Evolutionary conservation across 2,329 filamentous ascomycete genomes (phyloP), one percentile per base, ranked within the genome.

Genomic region (Allantophomopsis cytisporea): DNA sequence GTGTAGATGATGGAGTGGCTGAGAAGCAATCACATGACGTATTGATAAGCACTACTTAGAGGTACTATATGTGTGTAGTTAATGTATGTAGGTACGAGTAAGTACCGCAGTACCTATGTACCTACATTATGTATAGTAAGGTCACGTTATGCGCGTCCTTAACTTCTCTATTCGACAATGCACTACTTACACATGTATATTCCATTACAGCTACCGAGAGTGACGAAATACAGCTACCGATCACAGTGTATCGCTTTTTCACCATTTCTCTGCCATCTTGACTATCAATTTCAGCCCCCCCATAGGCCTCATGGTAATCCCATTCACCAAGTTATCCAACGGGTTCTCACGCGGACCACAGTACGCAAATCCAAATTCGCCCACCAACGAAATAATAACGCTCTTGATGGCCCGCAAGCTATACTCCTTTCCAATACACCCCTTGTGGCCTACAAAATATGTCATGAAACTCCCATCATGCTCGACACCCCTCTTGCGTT

Each of bases 401-500:
- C 69, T 76, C n/a, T 73, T 74, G 50, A 80, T 70, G 53, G 80
- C 77, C 0, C 71, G 64, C 43, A 69, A 67, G 0, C 76, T 69
- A 55, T 79, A 80, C 1, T 64, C 63, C 51, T 71, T 67, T 0
- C 75, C 75, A 45, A 80, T 80, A 47, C 75, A 80, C 39, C 66
- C 69, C 33, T 75, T 62, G 2, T 74, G 73, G 0, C 76, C 76
- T 43, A 78, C 72, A 31, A 80, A 52, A 54, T 80, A 80, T 0
- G 73, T 78, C 48, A 75, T 53, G 38, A 72, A 66, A 1, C 65
- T 61, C 50, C 70, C 79, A 47, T 77, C 76, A 17, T 61, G 70
- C 2, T 66, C 62, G 0, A 74, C 71, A 7, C 71, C 71, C 13
- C 10, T 34, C 13, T 34, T 34, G 2, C n/a, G 31, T 3, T 16